Evolutionary conservation across 495 filamentous ascomycete genomes (phyloP).

Genomic region (Daldinia childiae): DNA sequence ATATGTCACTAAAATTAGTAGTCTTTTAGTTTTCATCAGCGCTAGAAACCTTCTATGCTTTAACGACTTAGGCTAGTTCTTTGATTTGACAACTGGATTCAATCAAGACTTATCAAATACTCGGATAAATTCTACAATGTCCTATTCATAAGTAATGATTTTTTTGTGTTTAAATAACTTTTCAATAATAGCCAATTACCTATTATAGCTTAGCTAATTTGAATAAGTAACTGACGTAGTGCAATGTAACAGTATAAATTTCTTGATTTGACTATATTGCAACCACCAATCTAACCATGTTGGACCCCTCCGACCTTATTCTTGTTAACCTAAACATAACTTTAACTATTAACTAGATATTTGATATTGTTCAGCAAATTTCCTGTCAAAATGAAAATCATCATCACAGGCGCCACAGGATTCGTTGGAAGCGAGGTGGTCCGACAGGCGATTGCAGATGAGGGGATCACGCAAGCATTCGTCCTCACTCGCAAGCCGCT

Average conservation of each 20-base stretch:
- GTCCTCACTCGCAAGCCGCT: conserved; percentile 58
- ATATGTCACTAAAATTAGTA: not conserved
- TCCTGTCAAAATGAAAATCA: conserved; percentile 56
- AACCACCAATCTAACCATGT: not conserved
- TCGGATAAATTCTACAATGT: not conserved
- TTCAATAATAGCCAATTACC: not conserved
- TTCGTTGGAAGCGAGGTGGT: conserved; percentile 62
- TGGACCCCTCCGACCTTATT: too few relatives aligned
- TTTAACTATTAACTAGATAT: not conserved
- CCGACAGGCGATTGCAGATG: conserved; percentile 54
- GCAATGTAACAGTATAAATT: conserved; percentile 1
- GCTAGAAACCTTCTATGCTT: not conserved
- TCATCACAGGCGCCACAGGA: conserved; percentile 64
- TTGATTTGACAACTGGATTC: not conserved
- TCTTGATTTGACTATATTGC: conserved; percentile 1
- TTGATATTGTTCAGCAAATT: not conserved
- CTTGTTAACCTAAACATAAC: not conserved
- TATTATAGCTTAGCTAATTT: not conserved
- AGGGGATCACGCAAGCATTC: conserved; percentile 59
- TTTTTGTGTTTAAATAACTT: not conserved
- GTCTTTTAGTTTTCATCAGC: not conserved
- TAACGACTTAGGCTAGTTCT: not conserved
- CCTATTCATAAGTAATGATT: not conserved
- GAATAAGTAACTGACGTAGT: not conserved
- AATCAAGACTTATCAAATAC: not conserved